phyloP scores from a whole-genome alignment of 352 stramenopile species.

The Phytophthora ramorum region DNA sequence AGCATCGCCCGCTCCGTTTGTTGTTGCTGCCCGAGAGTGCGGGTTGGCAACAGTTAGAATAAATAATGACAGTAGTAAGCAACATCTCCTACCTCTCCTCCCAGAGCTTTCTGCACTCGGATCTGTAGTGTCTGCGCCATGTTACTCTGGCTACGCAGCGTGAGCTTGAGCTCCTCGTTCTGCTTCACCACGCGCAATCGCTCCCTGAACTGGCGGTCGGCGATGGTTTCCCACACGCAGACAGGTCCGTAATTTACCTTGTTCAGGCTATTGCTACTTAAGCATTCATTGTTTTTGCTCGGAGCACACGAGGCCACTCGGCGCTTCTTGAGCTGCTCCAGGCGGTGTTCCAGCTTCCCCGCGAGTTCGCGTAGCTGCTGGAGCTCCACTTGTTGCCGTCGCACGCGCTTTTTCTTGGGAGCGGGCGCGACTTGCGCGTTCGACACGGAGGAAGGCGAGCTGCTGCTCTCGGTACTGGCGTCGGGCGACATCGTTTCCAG shows the following conservation, averaged over 20 bases:
- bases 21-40: constrained; percentile 21
- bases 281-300: neutral
- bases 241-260: neutral
- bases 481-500: neutral
- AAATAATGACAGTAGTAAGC: neutral
- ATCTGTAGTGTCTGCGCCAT: constrained; percentile 8
- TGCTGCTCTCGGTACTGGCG: constrained; percentile 17
- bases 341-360: constrained; percentile 33
- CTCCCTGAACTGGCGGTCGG: constrained; percentile 39
- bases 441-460: constrained; percentile 7
- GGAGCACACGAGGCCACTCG: neutral
- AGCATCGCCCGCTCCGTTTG: constrained; percentile 21
- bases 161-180: constrained; percentile 43
- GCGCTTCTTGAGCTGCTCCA: constrained; percentile 39
- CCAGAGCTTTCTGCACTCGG: constrained; percentile 15
- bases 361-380: constrained; percentile 42
- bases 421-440: neutral
- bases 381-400: constrained; percentile 45
- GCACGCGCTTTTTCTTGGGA: constrained; percentile 41
- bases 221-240: constrained; percentile 34
- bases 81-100: constrained; percentile 14
- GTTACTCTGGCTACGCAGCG: constrained; percentile 23
- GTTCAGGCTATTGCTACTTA: neutral
- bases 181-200: constrained; percentile 29
- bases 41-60: too few relatives aligned